phyloP scores from a whole-genome alignment of 73 alveolate genomes.

The Diophrys appendiculata region DNA sequence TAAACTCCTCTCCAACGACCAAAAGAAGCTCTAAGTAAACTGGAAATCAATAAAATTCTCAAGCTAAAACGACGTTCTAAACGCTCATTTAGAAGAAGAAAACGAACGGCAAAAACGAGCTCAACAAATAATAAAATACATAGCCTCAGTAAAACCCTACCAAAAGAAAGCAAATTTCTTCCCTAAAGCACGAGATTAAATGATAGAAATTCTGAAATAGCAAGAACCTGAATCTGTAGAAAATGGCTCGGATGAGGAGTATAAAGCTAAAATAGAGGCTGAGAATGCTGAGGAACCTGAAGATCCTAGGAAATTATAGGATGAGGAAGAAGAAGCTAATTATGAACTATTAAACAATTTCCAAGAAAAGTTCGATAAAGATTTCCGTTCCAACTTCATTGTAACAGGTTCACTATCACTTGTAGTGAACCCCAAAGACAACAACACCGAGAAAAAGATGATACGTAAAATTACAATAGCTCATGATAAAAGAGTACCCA shows the following conservation, averaged over 20 bases:
- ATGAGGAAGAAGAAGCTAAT: background rate
- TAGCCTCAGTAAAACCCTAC: background rate
- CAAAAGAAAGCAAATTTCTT: background rate
- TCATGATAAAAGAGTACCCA: no score
- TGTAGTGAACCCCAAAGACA: background rate
- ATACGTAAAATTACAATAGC: no score
- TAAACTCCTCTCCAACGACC: background rate
- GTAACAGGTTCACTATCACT: background rate
- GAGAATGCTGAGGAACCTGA: background rate
- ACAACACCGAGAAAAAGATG: no score
- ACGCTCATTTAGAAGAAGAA: no score
- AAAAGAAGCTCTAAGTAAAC: background rate
- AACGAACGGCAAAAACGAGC: background rate
- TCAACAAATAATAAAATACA: background rate
- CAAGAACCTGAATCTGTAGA: background rate
- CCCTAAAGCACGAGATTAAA: background rate
- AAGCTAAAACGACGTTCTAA: background rate
- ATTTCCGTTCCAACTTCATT: background rate
- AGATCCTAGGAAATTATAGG: background rate
- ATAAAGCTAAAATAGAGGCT: background rate
- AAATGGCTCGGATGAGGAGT: background rate
- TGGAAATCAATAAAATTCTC: background rate
- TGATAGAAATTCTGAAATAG: background rate
- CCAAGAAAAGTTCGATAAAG: background rate
- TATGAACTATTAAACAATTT: background rate